Evolutionary conservation across 768 basidiomycete genomes (phyloP).

Genomic region (Trametes punicea): DNA sequence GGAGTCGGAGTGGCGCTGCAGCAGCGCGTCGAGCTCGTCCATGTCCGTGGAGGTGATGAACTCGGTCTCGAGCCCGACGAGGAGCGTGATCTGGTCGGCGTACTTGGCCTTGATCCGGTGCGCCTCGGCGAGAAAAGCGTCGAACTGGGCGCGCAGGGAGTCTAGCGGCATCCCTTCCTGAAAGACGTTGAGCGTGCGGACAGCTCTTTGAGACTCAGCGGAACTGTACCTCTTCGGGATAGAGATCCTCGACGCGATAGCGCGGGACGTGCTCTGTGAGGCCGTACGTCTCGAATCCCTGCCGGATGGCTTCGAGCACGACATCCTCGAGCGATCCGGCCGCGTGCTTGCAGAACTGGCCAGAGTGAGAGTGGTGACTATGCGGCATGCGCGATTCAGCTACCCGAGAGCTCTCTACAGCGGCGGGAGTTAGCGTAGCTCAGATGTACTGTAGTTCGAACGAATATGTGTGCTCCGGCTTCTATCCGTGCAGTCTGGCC

Average conservation of each 20-base stretch:
- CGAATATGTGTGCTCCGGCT: too few species aligned
- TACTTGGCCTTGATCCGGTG: slow-evolving; percentile 67
- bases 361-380: slow-evolving; percentile 90
- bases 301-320: slow-evolving; percentile 72
- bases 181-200: slow-evolving; percentile 11
- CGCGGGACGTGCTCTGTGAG: slow-evolving; percentile 93
- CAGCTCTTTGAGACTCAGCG: neutral
- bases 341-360: slow-evolving; percentile 92
- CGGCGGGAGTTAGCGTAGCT: too few species aligned
- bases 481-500: too few species aligned
- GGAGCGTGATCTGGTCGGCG: slow-evolving; percentile 61
- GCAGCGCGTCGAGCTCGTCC: slow-evolving; percentile 48
- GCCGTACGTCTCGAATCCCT: slow-evolving; percentile 80
- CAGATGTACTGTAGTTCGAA: too few species aligned
- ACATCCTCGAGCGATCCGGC: slow-evolving; percentile 77
- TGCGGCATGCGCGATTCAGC: slow-evolving; percentile 57
- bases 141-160: slow-evolving; percentile 62
- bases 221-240: slow-evolving; percentile 85
- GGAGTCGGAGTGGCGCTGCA: slow-evolving; percentile 30
- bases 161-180: slow-evolving; percentile 55
- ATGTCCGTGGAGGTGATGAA: slow-evolving; percentile 72
- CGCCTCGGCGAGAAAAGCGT: slow-evolving; percentile 73
- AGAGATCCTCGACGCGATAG: slow-evolving; percentile 76
- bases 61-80: slow-evolving; percentile 94
- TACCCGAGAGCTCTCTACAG: too few species aligned